A percentile compares a stretch with the other conserved stretches of the same genome.
phyloP scores from a whole-genome alignment of 371 early-diverging fungal species.

The Dichotomocladium elegans region DNA sequence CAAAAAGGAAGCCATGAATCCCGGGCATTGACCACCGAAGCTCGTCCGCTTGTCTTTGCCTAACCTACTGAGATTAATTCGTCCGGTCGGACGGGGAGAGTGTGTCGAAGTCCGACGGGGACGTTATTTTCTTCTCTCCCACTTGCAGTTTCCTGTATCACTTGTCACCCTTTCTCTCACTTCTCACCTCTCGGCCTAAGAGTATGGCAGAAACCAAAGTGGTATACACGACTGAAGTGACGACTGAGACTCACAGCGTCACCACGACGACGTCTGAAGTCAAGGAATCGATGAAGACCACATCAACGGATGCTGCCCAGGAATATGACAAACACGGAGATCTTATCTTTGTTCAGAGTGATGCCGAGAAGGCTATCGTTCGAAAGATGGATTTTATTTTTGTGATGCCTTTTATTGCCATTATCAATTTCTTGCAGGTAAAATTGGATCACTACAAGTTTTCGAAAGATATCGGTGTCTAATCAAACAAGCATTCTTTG shows the following conservation, averaged over 20 bases:
- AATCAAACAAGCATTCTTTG: background rate
- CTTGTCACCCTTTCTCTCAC: too few species aligned
- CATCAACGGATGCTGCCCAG: background rate
- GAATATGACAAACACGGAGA: conserved; percentile 25
- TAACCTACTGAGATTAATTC: background rate
- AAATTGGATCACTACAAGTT: background rate
- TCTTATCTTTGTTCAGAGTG: conserved; percentile 9
- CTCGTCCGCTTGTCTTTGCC: background rate
- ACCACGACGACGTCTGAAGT: background rate
- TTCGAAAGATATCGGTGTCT: background rate
- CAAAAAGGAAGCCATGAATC: too few species aligned
- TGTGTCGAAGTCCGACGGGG: too few species aligned
- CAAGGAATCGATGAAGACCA: background rate
- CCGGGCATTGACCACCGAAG: too few species aligned
- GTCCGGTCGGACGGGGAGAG: too few species aligned
- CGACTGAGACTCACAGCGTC: background rate
- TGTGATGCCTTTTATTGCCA: conserved; percentile 28
- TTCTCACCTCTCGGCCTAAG: too few species aligned
- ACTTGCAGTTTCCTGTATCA: too few species aligned
- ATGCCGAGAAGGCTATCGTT: conserved; percentile 12
- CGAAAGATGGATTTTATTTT: conserved; percentile 22
- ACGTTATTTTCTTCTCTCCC: too few species aligned
- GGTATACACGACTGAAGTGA: conserved; percentile 13
- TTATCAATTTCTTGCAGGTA: conserved; percentile 32
- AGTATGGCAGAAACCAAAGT: too few species aligned